A percentile compares a stretch with the other conserved stretches of the same genome.
These are phyloP conservation scores for Wickerhamomyces sp. DNA, from an alignment of 1,139 yeast genomes.

Conservation along the genomic window DNA sequence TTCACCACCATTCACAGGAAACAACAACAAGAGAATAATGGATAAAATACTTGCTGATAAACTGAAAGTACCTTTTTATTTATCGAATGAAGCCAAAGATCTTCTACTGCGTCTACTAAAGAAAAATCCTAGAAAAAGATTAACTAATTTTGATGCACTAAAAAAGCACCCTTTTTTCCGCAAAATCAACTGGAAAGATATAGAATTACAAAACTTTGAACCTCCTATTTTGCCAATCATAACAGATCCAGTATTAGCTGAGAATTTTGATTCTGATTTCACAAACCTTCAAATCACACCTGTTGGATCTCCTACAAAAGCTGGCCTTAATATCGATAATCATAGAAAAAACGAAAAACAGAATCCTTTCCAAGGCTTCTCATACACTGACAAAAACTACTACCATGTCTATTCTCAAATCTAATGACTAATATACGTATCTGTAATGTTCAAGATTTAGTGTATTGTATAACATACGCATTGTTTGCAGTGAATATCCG, in stretches of 20 bases:
- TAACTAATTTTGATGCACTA: conserved; percentile 53
- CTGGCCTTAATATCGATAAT: conserved; percentile 10
- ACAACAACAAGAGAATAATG: conserved; percentile 73
- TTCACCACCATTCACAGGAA: conserved; percentile 91
- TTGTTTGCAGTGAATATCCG: no score
- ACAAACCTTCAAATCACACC: conserved; percentile 56
- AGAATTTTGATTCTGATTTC: conserved; percentile 85
- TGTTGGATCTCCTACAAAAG: conserved; percentile 18
- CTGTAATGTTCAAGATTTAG: no score
- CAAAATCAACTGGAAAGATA: conserved; percentile 67
- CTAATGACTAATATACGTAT: no score
- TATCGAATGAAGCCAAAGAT: conserved; percentile 84
- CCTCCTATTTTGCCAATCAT: conserved; percentile 89
- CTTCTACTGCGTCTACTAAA: conserved; percentile 67
- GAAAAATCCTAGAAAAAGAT: conserved; percentile 69
- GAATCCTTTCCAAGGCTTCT: conserved; percentile 29
- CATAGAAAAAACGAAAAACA: neutral
- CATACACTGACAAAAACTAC: conserved; percentile 32
- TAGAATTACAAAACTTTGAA: conserved; percentile 39
- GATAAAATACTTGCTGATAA: conserved; percentile 77
- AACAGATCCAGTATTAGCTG: conserved; percentile 84
- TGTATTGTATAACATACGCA: no score
- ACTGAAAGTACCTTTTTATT: conserved; percentile 74
- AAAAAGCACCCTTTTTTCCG: conserved; percentile 79
- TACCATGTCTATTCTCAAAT: conserved; percentile 21